Conservation (phyloP, 1,139 yeast genomes). For the Candida glucosophila region DNA sequence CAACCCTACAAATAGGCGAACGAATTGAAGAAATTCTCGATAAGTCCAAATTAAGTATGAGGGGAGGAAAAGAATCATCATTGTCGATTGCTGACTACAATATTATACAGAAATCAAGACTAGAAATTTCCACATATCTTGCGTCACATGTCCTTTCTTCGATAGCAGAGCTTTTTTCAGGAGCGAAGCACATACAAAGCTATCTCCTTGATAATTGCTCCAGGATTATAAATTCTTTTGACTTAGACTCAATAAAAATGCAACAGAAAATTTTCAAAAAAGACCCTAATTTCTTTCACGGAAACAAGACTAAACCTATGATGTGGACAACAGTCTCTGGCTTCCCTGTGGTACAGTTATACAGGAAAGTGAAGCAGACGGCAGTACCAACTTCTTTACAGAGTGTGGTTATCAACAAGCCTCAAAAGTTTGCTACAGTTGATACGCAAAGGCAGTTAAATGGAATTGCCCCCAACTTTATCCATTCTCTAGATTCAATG, state of each 20-base stretch:
- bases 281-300: constrained; percentile 11
- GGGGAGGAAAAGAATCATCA: constrained; percentile 1
- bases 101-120: constrained; percentile 1
- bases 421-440: constrained; percentile 14
- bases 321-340: constrained; percentile 38
- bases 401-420: constrained; percentile 11
- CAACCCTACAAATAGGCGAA: constrained; percentile 21
- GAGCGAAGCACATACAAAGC: constrained; percentile 26
- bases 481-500: constrained; percentile 35
- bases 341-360: constrained; percentile 34
- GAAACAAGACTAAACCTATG: constrained; percentile 21
- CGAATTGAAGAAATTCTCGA: constrained; percentile 16
- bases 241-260: constrained; percentile 10
- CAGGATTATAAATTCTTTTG: constrained; percentile 22
- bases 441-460: constrained; percentile 24
- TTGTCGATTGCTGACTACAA: constrained; percentile 1
- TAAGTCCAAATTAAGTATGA: constrained; percentile 2
- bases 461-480: constrained; percentile 38
- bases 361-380: constrained; percentile 13
- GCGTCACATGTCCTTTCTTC: constrained; percentile 22
- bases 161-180: constrained; percentile 24
- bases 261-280: constrained; percentile 2
- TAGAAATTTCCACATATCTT: constrained; percentile 14
- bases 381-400: constrained; percentile 19
- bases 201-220: constrained; percentile 28